phyloP scores from a whole-genome alignment of 192 early-diverging fungal genomes.

The Dissophora ornata region DNA sequence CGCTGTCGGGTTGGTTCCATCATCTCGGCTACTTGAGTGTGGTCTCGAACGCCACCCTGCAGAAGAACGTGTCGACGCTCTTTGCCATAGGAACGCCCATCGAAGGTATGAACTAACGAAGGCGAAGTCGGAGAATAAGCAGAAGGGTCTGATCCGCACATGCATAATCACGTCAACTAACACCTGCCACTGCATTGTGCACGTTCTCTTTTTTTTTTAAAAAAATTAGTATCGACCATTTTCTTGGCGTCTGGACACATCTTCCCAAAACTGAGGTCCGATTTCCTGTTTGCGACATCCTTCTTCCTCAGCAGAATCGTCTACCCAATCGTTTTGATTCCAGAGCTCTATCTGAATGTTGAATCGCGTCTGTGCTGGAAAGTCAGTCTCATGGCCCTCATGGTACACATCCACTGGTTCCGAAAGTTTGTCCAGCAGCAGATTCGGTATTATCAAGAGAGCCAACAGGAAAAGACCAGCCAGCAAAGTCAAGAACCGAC shows the following conservation, averaged over 20 bases:
- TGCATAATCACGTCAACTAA: too few relatives aligned
- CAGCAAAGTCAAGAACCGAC: too few relatives aligned
- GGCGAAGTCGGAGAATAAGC: too few relatives aligned
- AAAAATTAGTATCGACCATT: slow-evolving; percentile 35
- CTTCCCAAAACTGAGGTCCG: slow-evolving; percentile 35
- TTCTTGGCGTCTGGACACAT: slow-evolving; percentile 46
- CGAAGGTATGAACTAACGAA: slow-evolving; percentile 23
- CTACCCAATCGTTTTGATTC: slow-evolving; percentile 34
- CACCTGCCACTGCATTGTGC: too few relatives aligned
- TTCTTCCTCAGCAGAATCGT: slow-evolving; percentile 35
- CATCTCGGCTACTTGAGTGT: slow-evolving; percentile 36
- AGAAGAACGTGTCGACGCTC: slow-evolving; percentile 29
- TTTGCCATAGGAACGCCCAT: slow-evolving; percentile 46
- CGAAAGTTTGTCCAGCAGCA: slow-evolving; percentile 46
- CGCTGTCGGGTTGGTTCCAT: slow-evolving; percentile 43
- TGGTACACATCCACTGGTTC: slow-evolving; percentile 48
- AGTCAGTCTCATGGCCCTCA: slow-evolving; percentile 26
- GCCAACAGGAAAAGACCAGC: slow-evolving; percentile 4
- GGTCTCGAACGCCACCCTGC: slow-evolving; percentile 22
- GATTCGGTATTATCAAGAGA: slow-evolving; percentile 23
- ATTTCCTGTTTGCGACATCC: slow-evolving; percentile 30
- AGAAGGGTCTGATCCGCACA: too few relatives aligned
- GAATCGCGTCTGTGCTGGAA: slow-evolving; percentile 46
- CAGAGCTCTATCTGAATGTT: slow-evolving; percentile 40
- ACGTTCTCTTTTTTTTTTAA: too few relatives aligned